Percentiles rank a stretch among this genome's conserved stretches.
These are phyloP conservation scores for Beauveria asiatica DNA, from an alignment of 2,329 filamentous ascomycete species.

Conservation along the genomic window DNA sequence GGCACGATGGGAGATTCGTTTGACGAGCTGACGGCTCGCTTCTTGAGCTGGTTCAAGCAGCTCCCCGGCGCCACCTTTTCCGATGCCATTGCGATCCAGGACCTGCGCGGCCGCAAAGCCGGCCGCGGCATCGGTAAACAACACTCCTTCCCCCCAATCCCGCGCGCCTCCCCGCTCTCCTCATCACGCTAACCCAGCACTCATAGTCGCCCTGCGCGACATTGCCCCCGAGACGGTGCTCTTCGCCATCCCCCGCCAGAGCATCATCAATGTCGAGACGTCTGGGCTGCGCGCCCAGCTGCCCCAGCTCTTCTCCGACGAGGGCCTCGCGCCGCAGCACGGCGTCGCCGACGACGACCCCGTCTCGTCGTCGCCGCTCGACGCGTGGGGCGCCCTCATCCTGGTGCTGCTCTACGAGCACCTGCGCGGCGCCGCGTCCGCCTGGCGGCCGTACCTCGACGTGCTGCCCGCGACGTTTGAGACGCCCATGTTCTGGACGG, in stretches of 20 bases:
- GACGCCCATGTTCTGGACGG: slow-evolving; percentile 84
- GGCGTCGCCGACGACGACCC: slow-evolving; percentile 29
- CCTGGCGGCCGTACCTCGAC: slow-evolving; percentile 71
- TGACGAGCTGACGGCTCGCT: slow-evolving; percentile 33
- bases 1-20: slow-evolving; percentile 34
- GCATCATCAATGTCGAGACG: slow-evolving; percentile 65
- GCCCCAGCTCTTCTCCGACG: slow-evolving; percentile 41
- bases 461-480: slow-evolving; percentile 66
- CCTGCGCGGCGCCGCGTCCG: slow-evolving; percentile 48
- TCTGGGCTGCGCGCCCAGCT: slow-evolving; percentile 56
- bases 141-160: slow-evolving; percentile 16
- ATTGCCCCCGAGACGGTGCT: slow-evolving; percentile 68
- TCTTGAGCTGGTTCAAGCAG: slow-evolving; percentile 46
- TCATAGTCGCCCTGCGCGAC: slow-evolving; percentile 58
- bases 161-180: too few relatives aligned
- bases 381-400: slow-evolving; percentile 55
- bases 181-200: neutral
- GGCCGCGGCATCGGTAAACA: slow-evolving; percentile 46
- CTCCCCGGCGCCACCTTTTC: slow-evolving; percentile 47
- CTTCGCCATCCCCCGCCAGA: slow-evolving; percentile 67
- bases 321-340: slow-evolving; percentile 22
- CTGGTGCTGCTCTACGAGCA: slow-evolving; percentile 74
- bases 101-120: slow-evolving; percentile 40
- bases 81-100: slow-evolving; percentile 40
- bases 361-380: slow-evolving; percentile 27